Evolutionary conservation across 805 yeast genomes (phyloP), one percentile per base, ranked within the genome.

Genomic region (Barnettozyma sp.): DNA sequence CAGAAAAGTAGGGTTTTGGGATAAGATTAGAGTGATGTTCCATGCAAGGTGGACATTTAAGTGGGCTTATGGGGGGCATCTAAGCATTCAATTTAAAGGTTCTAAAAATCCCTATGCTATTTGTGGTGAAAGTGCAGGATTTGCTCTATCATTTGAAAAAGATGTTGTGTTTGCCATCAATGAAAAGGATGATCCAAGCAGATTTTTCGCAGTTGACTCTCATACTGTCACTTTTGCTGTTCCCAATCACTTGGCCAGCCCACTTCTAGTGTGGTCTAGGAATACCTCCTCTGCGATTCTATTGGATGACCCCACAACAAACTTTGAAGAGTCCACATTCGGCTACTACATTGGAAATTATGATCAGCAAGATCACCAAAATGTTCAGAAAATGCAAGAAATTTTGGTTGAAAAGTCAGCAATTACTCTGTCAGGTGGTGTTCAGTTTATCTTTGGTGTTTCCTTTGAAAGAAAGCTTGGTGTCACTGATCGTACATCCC

Each of bases 1-100:
- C 2, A 71, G 75, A 4, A 82, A 81, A 46, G 60, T 86, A 11
- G 97, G 97, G 1, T 78, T 87, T 46, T 88, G 97, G 97, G 97
- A 88, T 58, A 90, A 87, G 54, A 58, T 86, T 19, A 63, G 95
- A 33, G 68, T 78, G 20, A 66, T 81, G 12, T 62, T 86, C 47
- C 97, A 88, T 60, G 94, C 95, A 0, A 70, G 73, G 14, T 58
- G 79, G 35, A 58, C 56, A 3, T 65, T 86, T 37, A 52, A 59
- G 12, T 71, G 83, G 68, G 58, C 59, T 3, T 56, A 71, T 16
- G 62, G 70, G 1, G 71, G 76, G 10, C 64, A 66, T 14, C 63
- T 82, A 29, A 71, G 75, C 38, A 68, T 81, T 6, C 68, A 75
- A 2, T 63, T 81, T 49, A 82, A 84, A 51, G 92, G 94, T 1